Percentiles rank a stretch among this genome's conserved stretches.
Evolutionary conservation across 2,329 filamentous ascomycete species (phyloP).

Genomic region (Keithomyces neogunnii): DNA sequence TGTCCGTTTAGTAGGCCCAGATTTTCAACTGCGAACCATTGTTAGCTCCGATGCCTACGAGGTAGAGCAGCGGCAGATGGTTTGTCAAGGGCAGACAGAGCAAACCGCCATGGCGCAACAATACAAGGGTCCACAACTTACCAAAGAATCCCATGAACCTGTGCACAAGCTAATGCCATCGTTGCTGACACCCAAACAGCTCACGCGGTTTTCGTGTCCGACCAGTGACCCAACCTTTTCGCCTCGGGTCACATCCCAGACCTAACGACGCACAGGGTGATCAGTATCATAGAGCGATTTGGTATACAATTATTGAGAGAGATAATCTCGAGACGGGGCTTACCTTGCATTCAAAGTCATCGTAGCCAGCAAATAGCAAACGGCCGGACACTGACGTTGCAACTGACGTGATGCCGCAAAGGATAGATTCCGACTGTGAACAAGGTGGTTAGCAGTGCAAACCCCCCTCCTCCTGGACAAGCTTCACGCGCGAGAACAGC

Average conservation of each 20-base stretch:
- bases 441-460: constrained; percentile 10
- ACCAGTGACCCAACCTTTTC: constrained; percentile 96
- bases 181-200: constrained; percentile 97
- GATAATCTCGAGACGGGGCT: background rate
- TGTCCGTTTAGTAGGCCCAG: constrained; percentile 62
- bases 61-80: background rate
- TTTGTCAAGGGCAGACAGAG: background rate
- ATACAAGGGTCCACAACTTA: constrained; percentile 41
- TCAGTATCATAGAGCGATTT: background rate
- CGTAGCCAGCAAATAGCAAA: constrained; percentile 92
- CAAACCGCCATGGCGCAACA: background rate
- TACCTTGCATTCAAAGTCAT: constrained; percentile 99
- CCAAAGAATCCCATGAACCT: constrained; percentile 97
- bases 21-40: constrained; percentile 60
- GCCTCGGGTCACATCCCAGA: constrained; percentile 94
- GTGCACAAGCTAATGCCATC: constrained; percentile 99
- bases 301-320: no score
- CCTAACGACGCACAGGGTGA: constrained; percentile 40
- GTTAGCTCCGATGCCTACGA: constrained; percentile 5
- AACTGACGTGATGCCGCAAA: constrained; percentile 96
- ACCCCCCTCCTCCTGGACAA: no score
- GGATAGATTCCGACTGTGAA: constrained; percentile 81
- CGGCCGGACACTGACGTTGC: constrained; percentile 95
- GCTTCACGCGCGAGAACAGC: background rate
- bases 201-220: constrained; percentile 97